Evolutionary conservation across 2,329 filamentous ascomycete genomes (phyloP).

Genomic region (Talaromyces sp.): DNA sequence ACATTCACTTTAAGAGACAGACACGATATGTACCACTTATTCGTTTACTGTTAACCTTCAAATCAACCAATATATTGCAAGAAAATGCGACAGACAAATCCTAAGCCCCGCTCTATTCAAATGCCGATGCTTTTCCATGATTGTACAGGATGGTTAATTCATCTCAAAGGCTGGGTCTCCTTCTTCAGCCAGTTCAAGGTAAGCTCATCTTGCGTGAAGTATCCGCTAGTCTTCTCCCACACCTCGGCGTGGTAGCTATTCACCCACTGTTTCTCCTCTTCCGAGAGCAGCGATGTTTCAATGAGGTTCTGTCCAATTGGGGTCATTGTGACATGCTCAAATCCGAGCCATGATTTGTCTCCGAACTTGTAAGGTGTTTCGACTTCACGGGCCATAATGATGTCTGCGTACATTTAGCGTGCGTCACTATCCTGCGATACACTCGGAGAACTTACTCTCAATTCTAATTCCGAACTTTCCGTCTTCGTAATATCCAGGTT

Average conservation of each 20-base stretch:
- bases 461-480: conserved; percentile 92
- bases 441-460: conserved; percentile 57
- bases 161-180: conserved; percentile 66
- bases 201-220: conserved; percentile 68
- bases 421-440: background rate
- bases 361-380: conserved; percentile 84
- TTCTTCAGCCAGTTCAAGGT: conserved; percentile 78
- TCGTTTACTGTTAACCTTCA: background rate
- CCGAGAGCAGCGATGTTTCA: conserved; percentile 67
- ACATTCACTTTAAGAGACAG: too few species aligned
- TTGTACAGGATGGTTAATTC: conserved; percentile 5
- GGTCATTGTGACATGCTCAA: conserved; percentile 96
- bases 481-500: conserved; percentile 97
- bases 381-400: conserved; percentile 86
- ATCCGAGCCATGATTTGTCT: conserved; percentile 89
- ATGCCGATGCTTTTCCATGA: background rate
- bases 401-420: conserved; percentile 49
- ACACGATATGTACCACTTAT: background rate
- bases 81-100: background rate
- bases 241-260: conserved; percentile 83
- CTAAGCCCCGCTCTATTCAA: background rate
- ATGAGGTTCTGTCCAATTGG: conserved; percentile 90
- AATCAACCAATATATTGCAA: background rate
- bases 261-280: conserved; percentile 76
- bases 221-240: conserved; percentile 72